Evolutionary conservation across 345 rosid species (phyloP).

Genomic region (Abelmoschus esculentus): DNA sequence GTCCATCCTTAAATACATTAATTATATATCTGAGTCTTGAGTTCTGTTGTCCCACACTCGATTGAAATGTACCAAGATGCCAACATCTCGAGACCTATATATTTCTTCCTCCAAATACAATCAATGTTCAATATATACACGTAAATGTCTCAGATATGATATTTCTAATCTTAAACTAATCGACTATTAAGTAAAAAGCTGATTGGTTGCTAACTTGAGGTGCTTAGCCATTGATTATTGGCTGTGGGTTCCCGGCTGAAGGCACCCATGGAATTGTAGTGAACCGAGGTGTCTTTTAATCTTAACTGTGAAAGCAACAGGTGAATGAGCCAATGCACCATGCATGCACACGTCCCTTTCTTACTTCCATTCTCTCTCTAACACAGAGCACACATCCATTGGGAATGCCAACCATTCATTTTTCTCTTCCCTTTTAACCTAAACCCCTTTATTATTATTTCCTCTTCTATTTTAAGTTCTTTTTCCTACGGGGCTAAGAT

Average conservation of each 20-base stretch:
- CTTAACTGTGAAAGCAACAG: slow-evolving; percentile 78
- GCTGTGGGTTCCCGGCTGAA: background rate
- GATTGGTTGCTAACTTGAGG: background rate
- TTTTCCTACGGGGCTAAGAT: slow-evolving; percentile 15
- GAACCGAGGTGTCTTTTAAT: slow-evolving; percentile 32
- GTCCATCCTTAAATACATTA: background rate
- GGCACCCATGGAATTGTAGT: slow-evolving; percentile 44
- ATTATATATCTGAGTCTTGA: slow-evolving; percentile 1
- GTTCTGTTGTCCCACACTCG: slow-evolving; percentile 16
- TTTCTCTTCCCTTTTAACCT: slow-evolving; percentile 12
- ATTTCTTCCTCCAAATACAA: no score
- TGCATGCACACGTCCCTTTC: slow-evolving; percentile 99
- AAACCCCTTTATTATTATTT: slow-evolving; percentile 11
- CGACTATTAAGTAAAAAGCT: no score
- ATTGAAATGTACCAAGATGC: slow-evolving; percentile 5
- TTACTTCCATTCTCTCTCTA: slow-evolving; percentile 42
- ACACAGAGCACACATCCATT: slow-evolving; percentile 16
- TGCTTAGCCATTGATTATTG: no score
- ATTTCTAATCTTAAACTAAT: no score
- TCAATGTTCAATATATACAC: no score
- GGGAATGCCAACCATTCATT: slow-evolving; percentile 44
- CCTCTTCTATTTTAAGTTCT: background rate
- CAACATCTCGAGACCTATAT: slow-evolving; percentile 8
- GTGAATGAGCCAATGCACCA: slow-evolving; percentile 86
- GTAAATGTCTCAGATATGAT: no score